phyloP scores from a whole-genome alignment of 2,329 filamentous ascomycete species.

The Sclerotinia glacialis region DNA sequence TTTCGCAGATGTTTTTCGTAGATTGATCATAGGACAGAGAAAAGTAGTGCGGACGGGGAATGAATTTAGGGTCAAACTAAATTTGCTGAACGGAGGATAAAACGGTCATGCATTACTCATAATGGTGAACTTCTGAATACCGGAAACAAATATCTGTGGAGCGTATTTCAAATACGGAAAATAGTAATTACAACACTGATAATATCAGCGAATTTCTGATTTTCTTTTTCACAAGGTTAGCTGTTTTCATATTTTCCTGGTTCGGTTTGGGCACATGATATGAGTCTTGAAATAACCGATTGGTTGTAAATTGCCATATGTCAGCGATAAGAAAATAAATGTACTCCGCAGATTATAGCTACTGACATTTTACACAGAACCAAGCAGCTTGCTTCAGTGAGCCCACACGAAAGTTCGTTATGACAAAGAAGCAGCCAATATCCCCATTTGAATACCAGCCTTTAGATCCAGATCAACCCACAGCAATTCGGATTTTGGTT shows the following conservation, averaged over 20 bases:
- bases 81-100: no score
- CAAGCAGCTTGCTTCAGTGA: neutral
- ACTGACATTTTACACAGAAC: no score
- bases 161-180: no score
- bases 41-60: neutral
- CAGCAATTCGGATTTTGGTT: neutral
- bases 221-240: no score
- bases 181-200: no score
- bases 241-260: no score
- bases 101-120: no score
- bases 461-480: neutral
- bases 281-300: neutral
- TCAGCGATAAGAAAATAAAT: neutral
- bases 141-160: no score
- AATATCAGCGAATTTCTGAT: no score
- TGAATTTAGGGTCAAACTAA: neutral
- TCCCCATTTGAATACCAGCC: neutral
- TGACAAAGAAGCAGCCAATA: neutral
- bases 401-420: neutral
- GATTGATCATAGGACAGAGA: neutral
- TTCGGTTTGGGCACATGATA: neutral
- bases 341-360: no score
- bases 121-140: no score
- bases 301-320: neutral
- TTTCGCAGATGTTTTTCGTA: neutral